Evolutionary conservation across 2,329 filamentous ascomycete species (phyloP), one percentile per base, ranked within the genome.

Genomic region (Arthrobotrys sinensis): DNA sequence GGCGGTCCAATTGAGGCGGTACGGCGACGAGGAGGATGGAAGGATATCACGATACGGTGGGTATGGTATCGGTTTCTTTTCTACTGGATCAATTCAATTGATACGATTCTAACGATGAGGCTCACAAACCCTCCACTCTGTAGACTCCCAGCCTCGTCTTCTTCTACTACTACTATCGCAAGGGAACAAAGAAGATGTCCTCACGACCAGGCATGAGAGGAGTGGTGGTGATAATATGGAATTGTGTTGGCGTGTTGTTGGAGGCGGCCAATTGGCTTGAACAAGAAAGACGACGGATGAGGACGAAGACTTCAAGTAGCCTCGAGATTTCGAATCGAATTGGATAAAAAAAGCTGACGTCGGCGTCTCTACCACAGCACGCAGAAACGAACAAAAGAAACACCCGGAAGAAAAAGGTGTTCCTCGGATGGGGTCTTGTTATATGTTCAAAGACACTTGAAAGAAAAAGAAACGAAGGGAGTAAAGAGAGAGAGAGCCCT

Each of bases 211-310:
- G 72, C 64, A 70, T 77, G 73, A 71, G 65, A 70, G 32, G 28
- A 66, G n/a, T 50, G 34, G 32, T 36, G 21, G 19, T 24, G 36
- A 16, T 24, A n/a, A 16, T 57, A 21, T 45, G 7, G 38, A 48
- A 57, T 55, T 71, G 73, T 57, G 73, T 77, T 77, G 73, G 19
- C 11, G 73, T 76, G 72, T 77, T 77, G 73, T 77, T 70, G 73
- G 45, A 70, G 60, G 60, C 36, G 50, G 14, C 52, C 66, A 45
- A 77, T 60, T 62, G 43, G 66, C 66, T 57, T 48, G 40, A 52
- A 50, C 16, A 50, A 46, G 52, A 55, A 70, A 38, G 67, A 57
- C 34, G 53, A 55, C 52, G 12, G 52, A 63, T 45, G 45, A 34
- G 34, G 24, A 70, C 12, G 53, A 45, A 48, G 43, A 36, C 11